Base-by-base conservation (phyloP, 495 filamentous ascomycete species). In the Physcia stellaris region DNA sequence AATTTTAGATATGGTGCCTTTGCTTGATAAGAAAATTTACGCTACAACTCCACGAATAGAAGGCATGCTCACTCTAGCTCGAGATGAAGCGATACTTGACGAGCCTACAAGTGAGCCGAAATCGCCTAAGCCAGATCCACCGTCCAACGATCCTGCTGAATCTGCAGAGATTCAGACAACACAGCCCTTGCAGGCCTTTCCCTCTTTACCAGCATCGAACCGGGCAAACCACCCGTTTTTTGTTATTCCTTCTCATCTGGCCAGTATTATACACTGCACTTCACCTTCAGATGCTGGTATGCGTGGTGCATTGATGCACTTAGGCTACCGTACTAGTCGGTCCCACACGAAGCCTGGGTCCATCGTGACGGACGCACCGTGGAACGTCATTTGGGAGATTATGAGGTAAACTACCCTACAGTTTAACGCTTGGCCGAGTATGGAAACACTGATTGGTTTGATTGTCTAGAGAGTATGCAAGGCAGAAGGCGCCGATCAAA, bases 311-410 rank as follows among this genome's bases (percentile, higher is more conserved):
- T 62, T 98, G 11, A 66, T 70, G 7, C 67, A 78, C 27, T 65
- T 88, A 1, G 90, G 87, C 10, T 95, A 94, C 52, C 68, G 71
- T 29, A 77, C 77, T 9, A 82, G 80, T 1, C 73, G 88, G 40
- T 88, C 79, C 41, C 90, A 98, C 50, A 76, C 82, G 38, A 88
- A 85, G 47, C 70, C 82, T 0, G 87, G 86, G n/a, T 83, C 77
- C 41, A 74, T 95, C 45, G 83, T 82, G 55, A 96, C 92, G 0
- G 77, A 94, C 57, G 90, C 90, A 9, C 79, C 84, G 0, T 95
- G 86, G 86, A 62, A 59, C 2, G 71, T 84, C 2, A 68, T 96
- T 30, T 96, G 90, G 90, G 80, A 94, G 45, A 67, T 96, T 22
- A 94, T 96, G 77, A 68, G n/a, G n/a, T n/a, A n/a, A n/a, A n/a